These are phyloP conservation scores for Cicer bijugum DNA, from an alignment of 306 rosid genomes.

Conservation along the genomic window DNA sequence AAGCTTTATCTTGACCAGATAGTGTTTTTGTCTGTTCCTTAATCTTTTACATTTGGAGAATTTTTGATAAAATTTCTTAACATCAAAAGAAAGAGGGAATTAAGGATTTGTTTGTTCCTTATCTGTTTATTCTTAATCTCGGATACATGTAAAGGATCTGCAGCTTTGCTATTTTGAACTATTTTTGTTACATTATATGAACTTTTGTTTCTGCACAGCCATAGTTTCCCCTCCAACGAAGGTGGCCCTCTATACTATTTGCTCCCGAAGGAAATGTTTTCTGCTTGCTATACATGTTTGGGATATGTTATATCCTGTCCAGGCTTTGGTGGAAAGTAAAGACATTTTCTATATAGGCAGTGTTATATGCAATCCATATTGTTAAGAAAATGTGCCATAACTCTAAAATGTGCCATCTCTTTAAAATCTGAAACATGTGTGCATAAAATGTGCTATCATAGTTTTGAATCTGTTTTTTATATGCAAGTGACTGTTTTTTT, in stretches of 20 bases:
- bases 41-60: not conserved
- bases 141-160: not conserved
- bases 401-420: not conserved
- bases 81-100: slow-evolving; percentile 33
- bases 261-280: no score
- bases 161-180: not conserved
- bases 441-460: not conserved
- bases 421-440: not conserved
- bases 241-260: no score
- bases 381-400: not conserved
- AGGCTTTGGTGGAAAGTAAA: not conserved
- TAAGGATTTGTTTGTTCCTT: slow-evolving; percentile 18
- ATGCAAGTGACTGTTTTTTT: not conserved
- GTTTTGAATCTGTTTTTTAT: not conserved
- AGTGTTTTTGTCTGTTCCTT: not conserved
- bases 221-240: no score
- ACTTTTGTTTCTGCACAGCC: no score
- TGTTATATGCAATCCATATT: not conserved
- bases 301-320: no score
- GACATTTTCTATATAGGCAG: not conserved
- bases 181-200: not conserved
- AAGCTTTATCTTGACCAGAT: slow-evolving; percentile 4
- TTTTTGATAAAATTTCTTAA: slow-evolving; percentile 19
- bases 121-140: not conserved
- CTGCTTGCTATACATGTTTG: no score